Evolutionary conservation across 495 filamentous ascomycete species (phyloP).

Genomic region (Symbiotaphrina buchneri): DNA sequence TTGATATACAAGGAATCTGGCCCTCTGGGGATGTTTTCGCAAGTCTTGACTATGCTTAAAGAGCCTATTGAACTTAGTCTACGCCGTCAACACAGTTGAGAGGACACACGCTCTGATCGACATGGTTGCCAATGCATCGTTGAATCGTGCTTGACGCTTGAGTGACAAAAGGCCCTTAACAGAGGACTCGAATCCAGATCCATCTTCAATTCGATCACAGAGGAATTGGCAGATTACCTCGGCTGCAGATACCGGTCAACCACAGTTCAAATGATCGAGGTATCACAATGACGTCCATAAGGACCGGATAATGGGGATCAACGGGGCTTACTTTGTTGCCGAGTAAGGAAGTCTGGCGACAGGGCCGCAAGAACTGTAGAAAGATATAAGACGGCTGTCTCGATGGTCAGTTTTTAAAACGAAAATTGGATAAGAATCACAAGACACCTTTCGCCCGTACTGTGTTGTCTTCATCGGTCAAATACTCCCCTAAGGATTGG

Average conservation of each 20-base stretch:
- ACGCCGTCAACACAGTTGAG: neutral
- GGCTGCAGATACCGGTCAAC: conserved; percentile 6
- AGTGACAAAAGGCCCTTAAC: conserved; percentile 2
- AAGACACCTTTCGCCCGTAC: conserved; percentile 29
- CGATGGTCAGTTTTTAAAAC: too few species aligned
- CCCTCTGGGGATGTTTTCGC: conserved; percentile 37
- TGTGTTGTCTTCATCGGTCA: conserved; percentile 45
- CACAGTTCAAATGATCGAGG: neutral
- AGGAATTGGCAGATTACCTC: conserved; percentile 35
- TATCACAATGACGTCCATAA: too few species aligned
- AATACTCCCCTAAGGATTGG: conserved; percentile 42
- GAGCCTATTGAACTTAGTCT: conserved; percentile 2
- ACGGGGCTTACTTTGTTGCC: conserved; percentile 41
- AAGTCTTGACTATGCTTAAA: conserved; percentile 15
- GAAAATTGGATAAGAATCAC: neutral
- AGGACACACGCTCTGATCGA: neutral
- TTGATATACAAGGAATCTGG: conserved; percentile 38
- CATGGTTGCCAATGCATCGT: neutral
- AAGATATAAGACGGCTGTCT: conserved; percentile 41
- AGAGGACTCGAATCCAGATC: conserved; percentile 4
- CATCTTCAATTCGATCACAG: conserved; percentile 39
- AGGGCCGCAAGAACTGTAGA: conserved; percentile 37
- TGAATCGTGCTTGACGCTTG: neutral
- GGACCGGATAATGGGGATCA: too few species aligned
- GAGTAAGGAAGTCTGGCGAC: conserved; percentile 32